Percentiles rank a stretch among this genome's conserved stretches.
Conservation (phyloP, 1,284 basidiomycete genomes). For the Grifola frondosa region DNA sequence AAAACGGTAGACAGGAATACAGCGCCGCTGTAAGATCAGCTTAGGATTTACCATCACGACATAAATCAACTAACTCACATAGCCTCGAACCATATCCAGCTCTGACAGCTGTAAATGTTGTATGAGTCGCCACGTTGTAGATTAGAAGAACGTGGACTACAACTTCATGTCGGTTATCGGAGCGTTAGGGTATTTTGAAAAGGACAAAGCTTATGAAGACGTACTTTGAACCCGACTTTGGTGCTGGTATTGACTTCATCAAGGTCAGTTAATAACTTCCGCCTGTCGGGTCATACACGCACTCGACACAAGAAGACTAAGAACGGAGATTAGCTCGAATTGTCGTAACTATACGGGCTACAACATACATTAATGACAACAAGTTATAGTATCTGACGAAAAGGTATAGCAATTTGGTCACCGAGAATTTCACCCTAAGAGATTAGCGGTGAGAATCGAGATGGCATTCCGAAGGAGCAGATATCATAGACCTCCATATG, state of each 20-base stretch:
- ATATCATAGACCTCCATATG: no score
- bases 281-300: background rate
- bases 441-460: no score
- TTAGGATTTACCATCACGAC: background rate
- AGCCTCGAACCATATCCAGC: slow-evolving; percentile 8
- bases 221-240: background rate
- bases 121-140: background rate
- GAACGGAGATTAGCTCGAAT: background rate
- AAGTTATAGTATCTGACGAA: slow-evolving; percentile 8
- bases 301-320: background rate
- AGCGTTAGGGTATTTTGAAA: no score
- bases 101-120: slow-evolving; percentile 3
- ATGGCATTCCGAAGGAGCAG: no score
- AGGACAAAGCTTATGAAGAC: background rate
- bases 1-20: background rate
- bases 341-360: background rate
- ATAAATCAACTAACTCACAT: background rate
- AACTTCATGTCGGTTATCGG: no score
- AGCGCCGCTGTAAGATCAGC: background rate
- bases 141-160: no score
- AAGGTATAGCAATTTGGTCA: slow-evolving; percentile 6
- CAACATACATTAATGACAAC: slow-evolving; percentile 2
- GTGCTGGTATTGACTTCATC: slow-evolving; percentile 2
- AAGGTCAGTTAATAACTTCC: background rate
- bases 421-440: slow-evolving; percentile 1